Base-by-base conservation (phyloP, 805 yeast species). In the Komagataella kurtzmanii region DNA sequence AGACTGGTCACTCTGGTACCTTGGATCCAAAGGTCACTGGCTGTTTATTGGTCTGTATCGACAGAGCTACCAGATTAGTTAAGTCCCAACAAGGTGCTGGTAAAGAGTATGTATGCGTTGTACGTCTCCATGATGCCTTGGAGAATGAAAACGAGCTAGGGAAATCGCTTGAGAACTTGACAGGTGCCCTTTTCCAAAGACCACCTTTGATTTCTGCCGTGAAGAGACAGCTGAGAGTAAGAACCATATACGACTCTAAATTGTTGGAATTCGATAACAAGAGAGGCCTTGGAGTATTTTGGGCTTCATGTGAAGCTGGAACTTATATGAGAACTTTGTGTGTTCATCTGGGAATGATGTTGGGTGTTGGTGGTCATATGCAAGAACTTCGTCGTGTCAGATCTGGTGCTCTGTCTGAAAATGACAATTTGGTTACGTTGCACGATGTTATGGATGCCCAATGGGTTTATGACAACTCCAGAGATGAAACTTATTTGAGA, bases 301-400 rank as follows among this genome's bases (percentile, higher is more conserved):
- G 99, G 99, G 99, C 98, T 54, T 86, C 96, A 46, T 93, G 99
- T 79, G 99, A 93, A 76, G 99, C 99, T 55, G 99, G 99, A 73
- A 93, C 99, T 55, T 93, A 93, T 74, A 93, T 93, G 97, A 86
- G 99, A 80, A 93, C 99, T 50, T 75, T 93, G 62, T 93, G 99
- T 84, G 99, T 93, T 53, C 99, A 93, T 72, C 75, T 93, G 64
- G 99, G 99, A 74, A 90, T 93, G 96, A 77, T 93, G 54, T 77
- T 93, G 59, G 97, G 98, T 63, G 97, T 89, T 60, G 99, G 99
- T 69, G 99, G 98, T 60, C 99, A 93, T 75, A 93, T 93, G 99
- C 99, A 93, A 79, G 99, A 93, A 74, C 83, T 93, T 63, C 88
- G 99, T 75, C 90, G 99, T 78, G 99, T 93, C 57, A 83, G 99